These are phyloP conservation scores for Lenwebbia sp. DNA, from an alignment of 345 rosid genomes.

Conservation along the genomic window DNA sequence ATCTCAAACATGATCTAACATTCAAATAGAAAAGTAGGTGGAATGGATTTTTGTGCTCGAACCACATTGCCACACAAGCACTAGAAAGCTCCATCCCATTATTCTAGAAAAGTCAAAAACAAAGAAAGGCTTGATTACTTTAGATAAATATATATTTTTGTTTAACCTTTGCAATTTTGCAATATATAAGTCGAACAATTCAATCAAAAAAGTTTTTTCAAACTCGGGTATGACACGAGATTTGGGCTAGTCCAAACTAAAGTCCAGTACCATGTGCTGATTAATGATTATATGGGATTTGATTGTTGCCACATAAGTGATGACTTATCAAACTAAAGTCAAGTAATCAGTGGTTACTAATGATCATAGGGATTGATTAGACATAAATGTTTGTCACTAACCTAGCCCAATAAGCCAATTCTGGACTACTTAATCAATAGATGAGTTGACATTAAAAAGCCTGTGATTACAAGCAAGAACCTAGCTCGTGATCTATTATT, in stretches of 20 bases:
- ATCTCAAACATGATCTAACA: neutral
- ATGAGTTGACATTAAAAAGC: neutral
- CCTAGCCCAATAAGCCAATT: neutral
- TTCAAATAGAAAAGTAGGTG: neutral
- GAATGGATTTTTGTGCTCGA: neutral
- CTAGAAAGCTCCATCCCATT: neutral
- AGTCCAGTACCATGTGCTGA: neutral
- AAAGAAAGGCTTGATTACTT: neutral
- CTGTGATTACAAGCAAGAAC: neutral
- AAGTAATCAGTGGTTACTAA: neutral
- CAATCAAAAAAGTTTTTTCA: neutral
- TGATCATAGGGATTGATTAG: neutral
- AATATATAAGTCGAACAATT: neutral
- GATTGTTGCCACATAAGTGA: neutral
- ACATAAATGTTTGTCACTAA: neutral
- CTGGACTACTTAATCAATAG: neutral
- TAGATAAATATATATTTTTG: neutral
- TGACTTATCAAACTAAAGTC: neutral
- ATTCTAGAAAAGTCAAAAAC: neutral
- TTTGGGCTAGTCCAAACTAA: neutral
- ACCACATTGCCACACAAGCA: neutral
- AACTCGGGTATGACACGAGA: neutral
- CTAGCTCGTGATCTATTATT: neutral
- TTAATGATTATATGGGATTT: neutral
- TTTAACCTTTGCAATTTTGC: neutral